Conservation (phyloP, 2,329 filamentous ascomycete genomes). For the Fusarium veterinarium region DNA sequence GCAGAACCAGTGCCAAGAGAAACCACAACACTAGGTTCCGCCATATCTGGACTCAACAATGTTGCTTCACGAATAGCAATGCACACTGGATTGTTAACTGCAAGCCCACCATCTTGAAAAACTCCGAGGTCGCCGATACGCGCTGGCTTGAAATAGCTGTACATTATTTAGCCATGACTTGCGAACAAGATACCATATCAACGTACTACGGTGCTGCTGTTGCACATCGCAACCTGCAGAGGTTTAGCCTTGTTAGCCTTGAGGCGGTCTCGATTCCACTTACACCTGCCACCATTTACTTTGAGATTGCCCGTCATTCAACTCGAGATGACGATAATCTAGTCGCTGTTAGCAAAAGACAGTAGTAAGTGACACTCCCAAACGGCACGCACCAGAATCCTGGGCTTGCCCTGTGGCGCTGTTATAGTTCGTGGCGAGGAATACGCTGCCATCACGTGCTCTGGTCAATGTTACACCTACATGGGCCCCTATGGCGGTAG, state of each 20-base stretch:
- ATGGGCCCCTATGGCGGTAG: slow-evolving; percentile 16
- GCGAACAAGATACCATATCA: not conserved
- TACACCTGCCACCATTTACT: slow-evolving; percentile 19
- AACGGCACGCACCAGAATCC: not conserved
- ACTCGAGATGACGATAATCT: slow-evolving; percentile 18
- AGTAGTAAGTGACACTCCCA: too few relatives aligned
- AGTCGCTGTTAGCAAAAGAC: not conserved
- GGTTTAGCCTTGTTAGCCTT: not conserved
- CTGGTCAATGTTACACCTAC: slow-evolving; percentile 29
- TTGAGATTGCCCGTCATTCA: not conserved
- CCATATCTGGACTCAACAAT: slow-evolving; percentile 7
- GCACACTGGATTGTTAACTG: slow-evolving; percentile 35
- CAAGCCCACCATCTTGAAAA: slow-evolving; percentile 37
- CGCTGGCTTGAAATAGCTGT: slow-evolving; percentile 27
- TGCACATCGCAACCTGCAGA: slow-evolving; percentile 17
- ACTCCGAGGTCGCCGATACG: slow-evolving; percentile 17
- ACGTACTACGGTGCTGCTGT: slow-evolving; percentile 36
- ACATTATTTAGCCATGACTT: not conserved
- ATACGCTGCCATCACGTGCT: slow-evolving; percentile 12
- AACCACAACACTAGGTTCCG: slow-evolving; percentile 35
- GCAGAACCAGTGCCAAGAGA: slow-evolving; percentile 30
- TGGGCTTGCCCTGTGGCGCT: not conserved
- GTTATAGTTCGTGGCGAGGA: slow-evolving; percentile 33
- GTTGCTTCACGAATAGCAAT: slow-evolving; percentile 34
- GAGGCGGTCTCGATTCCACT: not conserved